Evolutionary conservation across 2,329 filamentous ascomycete genomes (phyloP).

Genomic region (Stromatinia cepivora): DNA sequence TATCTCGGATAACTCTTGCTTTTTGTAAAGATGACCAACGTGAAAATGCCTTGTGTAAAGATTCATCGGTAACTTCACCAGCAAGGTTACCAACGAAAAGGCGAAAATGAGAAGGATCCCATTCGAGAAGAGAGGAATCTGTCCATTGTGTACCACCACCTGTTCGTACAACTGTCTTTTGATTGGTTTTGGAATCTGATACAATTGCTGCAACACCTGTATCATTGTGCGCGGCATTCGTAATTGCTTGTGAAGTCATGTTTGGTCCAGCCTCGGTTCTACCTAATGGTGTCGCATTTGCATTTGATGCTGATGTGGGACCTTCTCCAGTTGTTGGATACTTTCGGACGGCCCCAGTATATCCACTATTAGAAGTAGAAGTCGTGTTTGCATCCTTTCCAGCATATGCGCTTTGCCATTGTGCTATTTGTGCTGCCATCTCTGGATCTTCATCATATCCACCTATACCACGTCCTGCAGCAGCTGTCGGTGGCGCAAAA

Average conservation of each 20-base stretch:
- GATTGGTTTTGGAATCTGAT: constrained; percentile 54
- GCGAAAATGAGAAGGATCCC: constrained; percentile 92
- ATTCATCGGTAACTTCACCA: constrained; percentile 96
- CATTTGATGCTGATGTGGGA: constrained; percentile 47
- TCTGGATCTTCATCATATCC: constrained; percentile 66
- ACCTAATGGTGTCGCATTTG: constrained; percentile 49
- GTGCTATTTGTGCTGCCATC: constrained; percentile 86
- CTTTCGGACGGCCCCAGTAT: constrained; percentile 39
- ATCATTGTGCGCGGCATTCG: constrained; percentile 48
- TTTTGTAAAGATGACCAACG: constrained; percentile 88
- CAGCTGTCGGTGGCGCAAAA: constrained; percentile 65
- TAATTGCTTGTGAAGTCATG: constrained; percentile 73
- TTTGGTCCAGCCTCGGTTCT: constrained; percentile 53
- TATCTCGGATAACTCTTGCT: constrained; percentile 90
- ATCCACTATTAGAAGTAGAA: constrained; percentile 39
- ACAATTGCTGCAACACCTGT: constrained; percentile 47
- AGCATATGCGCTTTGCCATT: constrained; percentile 91
- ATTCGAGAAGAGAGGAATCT: constrained; percentile 84
- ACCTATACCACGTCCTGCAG: constrained; percentile 41
- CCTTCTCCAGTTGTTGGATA: constrained; percentile 45
- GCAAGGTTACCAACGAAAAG: constrained; percentile 96
- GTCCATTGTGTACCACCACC: constrained; percentile 94
- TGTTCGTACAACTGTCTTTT: constrained; percentile 83
- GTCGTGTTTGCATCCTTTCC: constrained; percentile 54
- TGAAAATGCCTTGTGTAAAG: constrained; percentile 88